phyloP scores from a whole-genome alignment of 345 rosid genomes.

The Syzygium aqueum region DNA sequence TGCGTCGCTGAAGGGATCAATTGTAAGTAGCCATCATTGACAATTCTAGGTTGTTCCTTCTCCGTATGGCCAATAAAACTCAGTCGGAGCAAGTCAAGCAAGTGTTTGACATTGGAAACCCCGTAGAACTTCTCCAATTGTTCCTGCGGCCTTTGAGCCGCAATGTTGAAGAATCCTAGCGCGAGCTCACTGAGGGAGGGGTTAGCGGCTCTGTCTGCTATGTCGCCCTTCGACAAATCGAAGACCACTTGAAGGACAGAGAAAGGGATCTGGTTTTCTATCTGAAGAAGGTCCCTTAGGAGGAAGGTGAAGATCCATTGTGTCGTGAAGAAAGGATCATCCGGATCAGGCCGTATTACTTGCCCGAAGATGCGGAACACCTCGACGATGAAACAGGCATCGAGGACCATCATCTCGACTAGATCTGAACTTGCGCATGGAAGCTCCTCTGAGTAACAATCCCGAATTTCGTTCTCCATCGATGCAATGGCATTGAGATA shows the following conservation, averaged over 20 bases:
- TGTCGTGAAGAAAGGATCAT: slow-evolving; percentile 36
- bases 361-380: slow-evolving; percentile 10
- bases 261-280: slow-evolving; percentile 50
- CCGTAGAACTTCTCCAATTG: neutral
- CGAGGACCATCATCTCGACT: slow-evolving; percentile 42
- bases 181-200: slow-evolving; percentile 12
- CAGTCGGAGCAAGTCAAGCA: slow-evolving; percentile 35
- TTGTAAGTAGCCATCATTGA: accelerated
- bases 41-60: accelerated
- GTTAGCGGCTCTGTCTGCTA: neutral
- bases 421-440: neutral
- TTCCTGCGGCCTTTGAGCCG: slow-evolving; percentile 4
- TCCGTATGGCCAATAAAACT: neutral
- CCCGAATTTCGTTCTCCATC: slow-evolving; percentile 12
- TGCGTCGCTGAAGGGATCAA: slow-evolving; percentile 29
- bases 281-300: neutral
- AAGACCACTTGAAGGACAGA: slow-evolving; percentile 27
- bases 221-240: slow-evolving; percentile 1
- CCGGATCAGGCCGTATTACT: slow-evolving; percentile 8
- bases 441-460: slow-evolving; percentile 22
- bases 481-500: slow-evolving; percentile 5
- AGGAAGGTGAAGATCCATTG: slow-evolving; percentile 25
- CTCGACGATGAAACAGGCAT: slow-evolving; percentile 44
- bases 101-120: slow-evolving; percentile 11
- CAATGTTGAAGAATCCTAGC: slow-evolving; percentile 28